Evolutionary conservation across 2,329 filamentous ascomycete species (phyloP), one percentile per base, ranked within the genome.

Genomic region (Botrytis deweyae): DNA sequence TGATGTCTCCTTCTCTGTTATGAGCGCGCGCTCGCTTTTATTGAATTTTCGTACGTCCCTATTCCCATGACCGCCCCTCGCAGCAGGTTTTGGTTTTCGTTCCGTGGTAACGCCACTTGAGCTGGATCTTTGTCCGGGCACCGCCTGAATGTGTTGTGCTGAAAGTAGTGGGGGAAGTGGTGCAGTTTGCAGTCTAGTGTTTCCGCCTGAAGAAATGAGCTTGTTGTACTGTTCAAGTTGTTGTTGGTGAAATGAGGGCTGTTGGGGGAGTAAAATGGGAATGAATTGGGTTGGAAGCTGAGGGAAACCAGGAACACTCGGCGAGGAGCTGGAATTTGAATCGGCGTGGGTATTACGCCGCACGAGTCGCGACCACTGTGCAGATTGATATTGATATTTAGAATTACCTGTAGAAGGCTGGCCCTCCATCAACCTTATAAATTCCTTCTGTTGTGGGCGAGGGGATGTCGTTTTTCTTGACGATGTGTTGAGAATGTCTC

Each of bases 201-300:
- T 75, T 75, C 78, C 77, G 44, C 82, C 83, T 75, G 88, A 86
- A 71, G 88, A 88, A 77, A 91, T 86, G 80, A 91, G 88, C 80
- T 87, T 88, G 82, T 91, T 91, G 85, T 91, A 91, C 78, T 90
- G 86, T 70, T 88, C 85, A 73, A 91, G 86, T 82, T 90, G 88
- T 72, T 87, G 88, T 79, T 90, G 87, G 82, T 89, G 89, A 76
- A 88, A 83, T 61, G 86, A 88, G 49, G 86, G 84, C 76, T 90
- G 88, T 76, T 89, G 88, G 25, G 88, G 88, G 74, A 89, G 77
- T 78, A 89, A 83, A 76, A 89, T 85, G 52, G 88, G 88, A 42
- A 88, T 83, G 74, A 89, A 83, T 76, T 89, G 87, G 75, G 84
- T 80, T 69, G 85, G 82, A 72, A 77, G 77, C 65, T 79, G 80